Base-by-base conservation (phyloP, 1,139 yeast species). In the Scheffersomyces insectosa region DNA sequence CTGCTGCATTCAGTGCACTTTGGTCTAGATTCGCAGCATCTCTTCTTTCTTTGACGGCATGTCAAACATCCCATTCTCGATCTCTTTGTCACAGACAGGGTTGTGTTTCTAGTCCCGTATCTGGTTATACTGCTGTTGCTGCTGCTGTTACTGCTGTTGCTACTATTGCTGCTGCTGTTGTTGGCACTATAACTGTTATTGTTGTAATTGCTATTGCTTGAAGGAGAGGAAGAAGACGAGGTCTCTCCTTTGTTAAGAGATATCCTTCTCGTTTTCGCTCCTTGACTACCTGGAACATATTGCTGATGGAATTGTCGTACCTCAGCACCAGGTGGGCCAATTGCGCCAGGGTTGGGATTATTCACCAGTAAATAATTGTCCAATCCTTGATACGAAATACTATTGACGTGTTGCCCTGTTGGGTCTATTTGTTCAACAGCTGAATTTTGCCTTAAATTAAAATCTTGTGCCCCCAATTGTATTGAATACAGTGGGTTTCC, bases 31-130 rank as follows among this genome's bases (percentile, higher is more conserved):
- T 73, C 78, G 44, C 77, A 70, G 44, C 79, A 73, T 36, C 79
- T 59, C 50, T 73, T 73, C 51, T 73, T 73, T 5, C 79, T 52
- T 47, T 68, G 75, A 40, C 79, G 61, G 46, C 79, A 73, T 9
- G 79, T 73, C 33, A 72, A 63, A 47, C 79, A 73, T 3, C 79
- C 79, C 74, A 72, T 63, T 42, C 79, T 55, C 13, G 75, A 68
- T 42, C 79, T 55, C 44, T 68, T 70, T 15, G 68, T 47, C 1
- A 56, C 57, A 3, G 52, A 43, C 44, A 62, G 57, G 39, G 40
- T 37, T 6, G 27, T 36, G 14, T 31, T 35, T n/a, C 33, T 23
- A 14, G 6, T 27, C 16, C 40, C 6, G 40, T 10, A 28, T 27
- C 38, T 9, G 46, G 36, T 4, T 40, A 41, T 3, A 41, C 23